These are phyloP conservation scores for Pleurotus djamor DNA, from an alignment of 768 basidiomycete genomes.

Conservation along the genomic window DNA sequence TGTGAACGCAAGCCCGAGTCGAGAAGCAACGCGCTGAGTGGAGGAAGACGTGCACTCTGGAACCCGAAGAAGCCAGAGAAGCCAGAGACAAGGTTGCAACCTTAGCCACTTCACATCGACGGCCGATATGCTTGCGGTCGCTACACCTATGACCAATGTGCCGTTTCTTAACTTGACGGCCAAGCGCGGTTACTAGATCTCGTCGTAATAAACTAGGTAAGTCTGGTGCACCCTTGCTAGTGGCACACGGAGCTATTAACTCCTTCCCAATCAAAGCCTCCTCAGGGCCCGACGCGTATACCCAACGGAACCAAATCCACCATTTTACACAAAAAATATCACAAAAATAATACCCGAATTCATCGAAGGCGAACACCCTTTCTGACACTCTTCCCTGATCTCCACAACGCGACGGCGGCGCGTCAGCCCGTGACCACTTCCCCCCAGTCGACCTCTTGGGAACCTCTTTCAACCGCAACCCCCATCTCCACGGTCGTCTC, in stretches of 20 bases:
- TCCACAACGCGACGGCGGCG: constrained; percentile 8
- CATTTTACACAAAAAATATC: background rate
- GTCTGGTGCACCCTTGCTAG: constrained; percentile 1
- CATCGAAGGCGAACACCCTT: background rate
- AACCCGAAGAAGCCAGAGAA: background rate
- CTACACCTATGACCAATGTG: constrained; percentile 1
- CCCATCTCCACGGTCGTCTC: background rate
- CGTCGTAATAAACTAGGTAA: constrained; percentile 2
- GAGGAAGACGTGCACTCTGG: background rate
- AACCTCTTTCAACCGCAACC: background rate
- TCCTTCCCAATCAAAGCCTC: background rate
- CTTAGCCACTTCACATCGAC: background rate
- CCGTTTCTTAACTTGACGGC: background rate
- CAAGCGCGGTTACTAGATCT: background rate
- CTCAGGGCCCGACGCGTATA: constrained; percentile 8
- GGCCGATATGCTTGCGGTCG: background rate
- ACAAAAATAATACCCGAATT: background rate
- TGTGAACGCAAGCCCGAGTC: constrained; percentile 4
- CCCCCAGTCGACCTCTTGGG: background rate
- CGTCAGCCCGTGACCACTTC: constrained; percentile 6
- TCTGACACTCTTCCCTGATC: constrained; percentile 6
- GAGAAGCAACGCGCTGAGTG: background rate
- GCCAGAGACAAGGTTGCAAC: background rate
- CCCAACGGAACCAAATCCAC: constrained; percentile 7
- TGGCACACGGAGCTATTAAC: constrained; percentile 6